Evolutionary conservation across 73 alveolate species (phyloP).

Genomic region (Paramecium pentaurelia): DNA sequence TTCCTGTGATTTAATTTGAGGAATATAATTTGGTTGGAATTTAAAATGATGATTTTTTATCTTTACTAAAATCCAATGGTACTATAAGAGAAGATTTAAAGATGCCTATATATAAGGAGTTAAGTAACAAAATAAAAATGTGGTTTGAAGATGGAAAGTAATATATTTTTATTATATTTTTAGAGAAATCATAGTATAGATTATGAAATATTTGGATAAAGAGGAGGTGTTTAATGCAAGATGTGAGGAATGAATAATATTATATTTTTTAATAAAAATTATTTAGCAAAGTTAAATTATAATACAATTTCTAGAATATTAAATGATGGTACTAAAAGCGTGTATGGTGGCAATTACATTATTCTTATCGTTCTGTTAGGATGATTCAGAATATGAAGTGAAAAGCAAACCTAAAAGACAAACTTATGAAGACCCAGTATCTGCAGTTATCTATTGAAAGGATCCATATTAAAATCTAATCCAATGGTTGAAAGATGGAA

Average conservation of each 20-base stretch:
- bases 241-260: neutral
- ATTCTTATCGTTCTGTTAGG: neutral
- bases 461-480: constrained; percentile 26
- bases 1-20: neutral
- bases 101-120: neutral
- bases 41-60: neutral
- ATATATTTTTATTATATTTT: neutral
- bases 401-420: neutral
- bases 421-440: constrained; percentile 42
- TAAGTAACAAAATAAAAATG: neutral
- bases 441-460: neutral
- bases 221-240: neutral
- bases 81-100: neutral
- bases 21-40: neutral
- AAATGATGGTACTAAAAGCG: neutral
- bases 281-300: neutral
- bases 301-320: neutral
- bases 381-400: neutral
- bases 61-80: neutral
- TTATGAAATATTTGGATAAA: neutral
- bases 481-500: constrained; percentile 34
- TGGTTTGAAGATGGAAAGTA: neutral
- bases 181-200: neutral
- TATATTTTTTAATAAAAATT: neutral
- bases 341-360: neutral